phyloP scores from a whole-genome alignment of 2,329 filamentous ascomycete species.

The Nigrograna mackinnonii region DNA sequence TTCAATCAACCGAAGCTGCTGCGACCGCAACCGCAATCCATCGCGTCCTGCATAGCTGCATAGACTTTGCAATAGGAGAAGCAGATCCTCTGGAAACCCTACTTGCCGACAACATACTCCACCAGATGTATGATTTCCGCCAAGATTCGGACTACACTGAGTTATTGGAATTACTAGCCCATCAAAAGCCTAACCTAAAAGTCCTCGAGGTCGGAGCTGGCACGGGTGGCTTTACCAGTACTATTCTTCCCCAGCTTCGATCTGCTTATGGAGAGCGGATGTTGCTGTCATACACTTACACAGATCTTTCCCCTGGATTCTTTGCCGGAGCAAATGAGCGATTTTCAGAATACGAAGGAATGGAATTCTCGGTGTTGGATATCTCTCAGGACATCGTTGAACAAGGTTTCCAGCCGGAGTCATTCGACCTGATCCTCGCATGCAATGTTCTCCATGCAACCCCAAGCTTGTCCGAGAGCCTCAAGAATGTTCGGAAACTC shows the following conservation, averaged over 20 bases:
- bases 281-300: slow-evolving; percentile 12
- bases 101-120: background rate
- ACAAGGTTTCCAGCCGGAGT: slow-evolving; percentile 4
- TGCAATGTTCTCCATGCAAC: slow-evolving; percentile 14
- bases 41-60: no score
- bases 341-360: slow-evolving; percentile 6
- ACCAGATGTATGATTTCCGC: background rate
- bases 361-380: slow-evolving; percentile 7
- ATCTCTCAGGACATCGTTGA: slow-evolving; percentile 1
- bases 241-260: slow-evolving; percentile 3
- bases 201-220: slow-evolving; percentile 15
- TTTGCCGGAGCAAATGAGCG: slow-evolving; percentile 4
- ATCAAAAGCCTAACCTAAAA: slow-evolving; percentile 1
- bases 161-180: no score
- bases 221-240: slow-evolving; percentile 13
- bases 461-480: slow-evolving; percentile 2
- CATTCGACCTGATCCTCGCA: slow-evolving; percentile 16
- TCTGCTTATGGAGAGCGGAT: background rate
- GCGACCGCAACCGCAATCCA: no score
- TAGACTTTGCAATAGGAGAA: no score
- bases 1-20: no score
- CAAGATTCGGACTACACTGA: no score
- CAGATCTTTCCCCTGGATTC: slow-evolving; percentile 8
- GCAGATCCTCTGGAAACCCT: background rate
- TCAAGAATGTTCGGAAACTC: slow-evolving; percentile 10